Base-by-base conservation (phyloP, 2,329 filamentous ascomycete species). In the Cordyceps farinosa region DNA sequence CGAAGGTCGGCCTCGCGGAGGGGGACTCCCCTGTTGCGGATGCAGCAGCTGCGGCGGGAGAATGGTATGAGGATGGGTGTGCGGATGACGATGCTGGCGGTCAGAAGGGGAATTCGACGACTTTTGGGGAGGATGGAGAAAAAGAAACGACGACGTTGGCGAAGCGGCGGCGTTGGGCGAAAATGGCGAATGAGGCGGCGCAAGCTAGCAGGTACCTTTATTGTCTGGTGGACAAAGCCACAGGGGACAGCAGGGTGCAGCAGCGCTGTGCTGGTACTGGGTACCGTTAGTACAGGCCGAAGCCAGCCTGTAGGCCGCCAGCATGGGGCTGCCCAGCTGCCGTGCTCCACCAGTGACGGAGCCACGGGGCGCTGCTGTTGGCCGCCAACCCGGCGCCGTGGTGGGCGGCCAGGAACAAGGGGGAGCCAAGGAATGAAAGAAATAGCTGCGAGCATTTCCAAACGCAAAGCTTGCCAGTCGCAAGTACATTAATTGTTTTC, bases 1-100 rank as follows among this genome's bases (percentile, higher is more conserved):
- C 52, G 34, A 56, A 50, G 52, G 22, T 48, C 36, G 36, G 45
- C 27, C 36, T 42, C 52, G 17, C 22, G 11, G 29, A 44, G 34
- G 10, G n/a, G n/a, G 47, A 30, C 47, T 52, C 17, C 17, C 30
- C 15, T 36, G 10, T 7, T 53, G n/a, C 27, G 8, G 3, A 17
- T 34, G 29, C 30, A 27, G 58, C 27, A 50, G 48, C 47, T 42
- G 9, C 30, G 48, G 40, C 7, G 48, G 27, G 58, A 32, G 10
- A 36, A 34, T 52, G 44, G 3, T n/a, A 61, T 53, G 58, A 45
- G 48, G 47, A 36, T 53, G 58, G 11, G 11, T 44, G 50, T 61
- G 38, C 38, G 29, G 50, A 61, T 61, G 58, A 53, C 38, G 58
- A 61, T 61, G 58, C 58, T 52, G 48, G 57, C 47, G 38, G 56